Percentiles rank a stretch among this genome's conserved stretches.
phyloP scores from a whole-genome alignment of 179 eudicot species.

The Beta macrorhiza region DNA sequence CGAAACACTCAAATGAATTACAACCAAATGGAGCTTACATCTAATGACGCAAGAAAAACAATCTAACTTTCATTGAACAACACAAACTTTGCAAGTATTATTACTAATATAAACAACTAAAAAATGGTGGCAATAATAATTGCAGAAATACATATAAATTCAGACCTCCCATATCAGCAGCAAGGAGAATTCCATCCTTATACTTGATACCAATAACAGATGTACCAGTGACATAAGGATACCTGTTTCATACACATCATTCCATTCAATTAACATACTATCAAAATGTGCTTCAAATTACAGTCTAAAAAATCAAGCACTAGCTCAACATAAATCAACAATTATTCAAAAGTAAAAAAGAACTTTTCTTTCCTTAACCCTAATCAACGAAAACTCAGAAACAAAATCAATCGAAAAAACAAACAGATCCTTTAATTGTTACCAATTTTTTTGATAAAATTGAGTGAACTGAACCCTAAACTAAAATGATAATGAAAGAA shows the following conservation, averaged over 20 bases:
- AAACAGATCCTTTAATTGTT: background rate
- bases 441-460: background rate
- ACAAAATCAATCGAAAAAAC: background rate
- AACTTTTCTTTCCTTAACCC: background rate
- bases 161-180: constrained; percentile 99
- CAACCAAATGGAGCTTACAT: background rate
- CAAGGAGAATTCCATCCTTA: constrained; percentile 93
- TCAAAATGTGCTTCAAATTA: constrained; percentile 13
- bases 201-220: constrained; percentile 87
- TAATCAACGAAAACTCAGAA: background rate
- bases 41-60: background rate
- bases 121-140: background rate
- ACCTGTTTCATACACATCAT: constrained; percentile 37
- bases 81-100: background rate
- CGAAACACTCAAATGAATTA: background rate
- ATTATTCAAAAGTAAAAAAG: background rate
- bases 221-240: constrained; percentile 93
- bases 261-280: background rate
- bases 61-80: too few relatives aligned
- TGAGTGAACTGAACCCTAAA: constrained; percentile 26
- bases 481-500: background rate
- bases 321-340: background rate
- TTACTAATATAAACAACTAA: background rate
- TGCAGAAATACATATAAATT: background rate
- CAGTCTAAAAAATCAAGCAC: background rate